Evolutionary conservation across 1,284 basidiomycete species (phyloP).

Genomic region (Melampsora larici-populina): DNA sequence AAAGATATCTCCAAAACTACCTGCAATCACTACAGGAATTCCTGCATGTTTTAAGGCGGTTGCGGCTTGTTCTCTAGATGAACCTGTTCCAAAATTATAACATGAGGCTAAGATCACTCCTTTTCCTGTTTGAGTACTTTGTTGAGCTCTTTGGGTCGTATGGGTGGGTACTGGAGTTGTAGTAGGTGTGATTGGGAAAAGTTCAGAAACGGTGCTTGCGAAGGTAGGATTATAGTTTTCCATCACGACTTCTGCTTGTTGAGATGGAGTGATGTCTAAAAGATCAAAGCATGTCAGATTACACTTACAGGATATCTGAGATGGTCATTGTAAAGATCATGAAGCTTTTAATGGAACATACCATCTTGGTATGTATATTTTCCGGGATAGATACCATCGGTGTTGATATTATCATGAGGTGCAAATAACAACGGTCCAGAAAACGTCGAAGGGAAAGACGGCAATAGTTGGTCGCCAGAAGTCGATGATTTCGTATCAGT

Average conservation of each 20-base stretch:
- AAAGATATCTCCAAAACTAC: slow-evolving; percentile 98
- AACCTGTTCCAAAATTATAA: slow-evolving; percentile 98
- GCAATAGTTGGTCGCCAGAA: slow-evolving; percentile 63
- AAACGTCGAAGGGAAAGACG: slow-evolving; percentile 79
- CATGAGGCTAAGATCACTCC: slow-evolving; percentile 84
- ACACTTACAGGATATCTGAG: neutral
- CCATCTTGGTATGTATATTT: slow-evolving; percentile 98
- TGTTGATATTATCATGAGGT: slow-evolving; percentile 96
- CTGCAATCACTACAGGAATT: slow-evolving; percentile 86
- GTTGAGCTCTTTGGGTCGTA: slow-evolving; percentile 48
- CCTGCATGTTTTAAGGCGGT: slow-evolving; percentile 94
- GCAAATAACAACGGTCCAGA: slow-evolving; percentile 80
- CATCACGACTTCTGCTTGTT: slow-evolving; percentile 89
- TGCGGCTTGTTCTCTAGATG: slow-evolving; percentile 96
- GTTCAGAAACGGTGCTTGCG: slow-evolving; percentile 67
- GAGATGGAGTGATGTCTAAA: slow-evolving; percentile 84
- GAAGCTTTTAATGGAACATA: neutral
- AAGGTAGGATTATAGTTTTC: slow-evolving; percentile 96
- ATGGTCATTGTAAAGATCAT: too few relatives aligned
- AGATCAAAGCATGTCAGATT: neutral
- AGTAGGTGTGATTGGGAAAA: slow-evolving; percentile 54
- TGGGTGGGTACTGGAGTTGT: slow-evolving; percentile 45
- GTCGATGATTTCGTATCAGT: neutral
- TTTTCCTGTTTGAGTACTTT: slow-evolving; percentile 53
- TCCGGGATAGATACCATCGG: slow-evolving; percentile 97